Evolutionary conservation across 768 basidiomycete genomes (phyloP), one percentile per base, ranked within the genome.

Genomic region (Megacollybia marginata): DNA sequence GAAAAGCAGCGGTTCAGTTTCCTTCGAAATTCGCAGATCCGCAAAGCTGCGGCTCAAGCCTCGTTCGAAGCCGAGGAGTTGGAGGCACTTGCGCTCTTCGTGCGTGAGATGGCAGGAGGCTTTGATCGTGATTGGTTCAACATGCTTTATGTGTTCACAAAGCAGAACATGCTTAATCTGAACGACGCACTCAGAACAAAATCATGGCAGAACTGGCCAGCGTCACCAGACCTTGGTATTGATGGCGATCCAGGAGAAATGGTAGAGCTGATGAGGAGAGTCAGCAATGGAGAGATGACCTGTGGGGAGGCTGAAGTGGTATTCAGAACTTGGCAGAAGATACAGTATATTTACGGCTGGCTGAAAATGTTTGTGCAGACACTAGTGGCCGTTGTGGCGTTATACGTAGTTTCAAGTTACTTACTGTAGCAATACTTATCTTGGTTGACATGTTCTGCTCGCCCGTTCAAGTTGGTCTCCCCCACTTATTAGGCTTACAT

Each of bases 161-260:
- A 16, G n/a, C 15, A 19, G 11, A 15, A n/a, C 23, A 9, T 28
- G 13, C 11, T 19, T 23, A 34, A 28, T 35, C 35, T 33, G 40
- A 42, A 23, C 13, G 15, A 23, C 11, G 32, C 40, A 13, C 13
- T 49, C 12, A 20, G 42, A 28, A 28, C 2, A 28, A 5, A 33
- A 11, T 28, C 19, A 18, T 42, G 48, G 48, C 5, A 16, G 11
- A 48, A 19, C 16, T 48, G 36, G 48, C 48, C 48, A 3, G 42
- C n/a, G 36, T 11, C 20, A 19, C 48, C 36, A 3, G 2, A 42
- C 3, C 40, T 42, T 9, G 38, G n/a, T n/a, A 49, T 49, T 9
- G 48, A 49, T 16, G 35, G 19, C 7, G 48, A 49, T 23, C 48
- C 48, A 11, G 48, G 48, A 13, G 48, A 48, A 32, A 42, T 13